Evolutionary conservation across 2,329 filamentous ascomycete species (phyloP), one percentile per base, ranked within the genome.

Genomic region (Nothophoma quercina): DNA sequence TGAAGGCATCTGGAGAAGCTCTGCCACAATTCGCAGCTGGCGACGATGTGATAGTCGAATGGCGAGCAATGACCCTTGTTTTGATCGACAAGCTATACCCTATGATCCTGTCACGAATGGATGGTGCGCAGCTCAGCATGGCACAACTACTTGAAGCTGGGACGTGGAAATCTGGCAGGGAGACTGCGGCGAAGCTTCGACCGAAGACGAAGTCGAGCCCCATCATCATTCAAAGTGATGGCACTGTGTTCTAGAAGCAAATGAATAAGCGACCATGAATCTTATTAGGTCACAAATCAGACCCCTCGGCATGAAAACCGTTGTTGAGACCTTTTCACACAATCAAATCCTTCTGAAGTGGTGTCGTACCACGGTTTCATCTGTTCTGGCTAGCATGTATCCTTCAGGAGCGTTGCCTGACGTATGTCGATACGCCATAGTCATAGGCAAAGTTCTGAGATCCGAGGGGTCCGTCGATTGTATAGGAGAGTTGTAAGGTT

Each of bases 81-180:
- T 86, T 91, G 64, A 73, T 92, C 28, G 88, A 91, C 69, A 83
- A 87, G 60, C 77, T 92, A 19, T 79, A 89, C 19, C 78, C 79
- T 1, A 84, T 89, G 56, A 87, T 91, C 56, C 72, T 96, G 47
- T 84, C 83, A 52, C 77, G 96, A 8, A 81, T 81, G 13, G 89
- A 88, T 2, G 79, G 85, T 26, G 86, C 93, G 58, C 79, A 81
- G 52, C 76, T 98, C 70, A 89, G 81, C 21, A 77, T 98, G 64
- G 86, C 92, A 10, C 93, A 98, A 75, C 83, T 98, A 77, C 80
- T 98, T 8, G 93, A 98, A 75, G 93, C 93, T 5, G 93, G 93
- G 26, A 96, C 91, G 67, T 98, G 93, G 93, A 97, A 97, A 87
- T 58, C 61, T 18, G 67, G 67, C 1, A 36, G 67, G 10, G 65